Percentiles rank a stretch among this genome's conserved stretches.
phyloP scores from a whole-genome alignment of 176 grass and related monocot species.

The Carex littledalei region DNA sequence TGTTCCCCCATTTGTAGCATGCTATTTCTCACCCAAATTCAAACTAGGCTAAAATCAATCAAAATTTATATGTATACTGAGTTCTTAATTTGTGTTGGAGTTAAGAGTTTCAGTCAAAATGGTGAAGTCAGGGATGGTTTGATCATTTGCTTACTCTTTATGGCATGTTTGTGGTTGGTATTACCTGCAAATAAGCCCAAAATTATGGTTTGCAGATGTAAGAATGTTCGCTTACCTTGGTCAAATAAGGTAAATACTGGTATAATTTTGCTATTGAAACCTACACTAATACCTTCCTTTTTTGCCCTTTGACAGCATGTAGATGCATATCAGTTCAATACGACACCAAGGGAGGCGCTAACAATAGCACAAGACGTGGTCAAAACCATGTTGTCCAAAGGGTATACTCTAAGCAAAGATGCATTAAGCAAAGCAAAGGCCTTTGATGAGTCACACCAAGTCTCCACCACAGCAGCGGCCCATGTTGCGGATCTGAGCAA shows the following conservation, averaged over 20 bases:
- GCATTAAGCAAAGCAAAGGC: conserved; percentile 78
- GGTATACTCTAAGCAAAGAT: conserved; percentile 81
- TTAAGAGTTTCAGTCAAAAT: neutral
- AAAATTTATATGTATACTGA: neutral
- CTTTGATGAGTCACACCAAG: conserved; percentile 70
- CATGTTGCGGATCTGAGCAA: conserved; percentile 74
- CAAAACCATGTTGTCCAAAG: conserved; percentile 67
- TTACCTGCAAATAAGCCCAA: neutral
- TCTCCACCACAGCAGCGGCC: conserved; percentile 56
- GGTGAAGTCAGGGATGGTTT: neutral
- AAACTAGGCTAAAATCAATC: neutral
- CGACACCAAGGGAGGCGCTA: conserved; percentile 65
- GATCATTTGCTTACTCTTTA: neutral
- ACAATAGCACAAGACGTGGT: conserved; percentile 83
- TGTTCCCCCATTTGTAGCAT: neutral
- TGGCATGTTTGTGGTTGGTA: neutral
- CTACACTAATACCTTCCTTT: neutral
- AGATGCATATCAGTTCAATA: conserved; percentile 46
- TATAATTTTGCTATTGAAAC: neutral
- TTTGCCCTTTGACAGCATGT: conserved; percentile 37
- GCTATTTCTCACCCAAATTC: neutral
- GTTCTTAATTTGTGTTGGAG: neutral
- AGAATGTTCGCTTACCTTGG: neutral
- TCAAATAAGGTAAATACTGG: neutral
- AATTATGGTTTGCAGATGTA: neutral